Evolutionary conservation across 805 yeast genomes (phyloP).

Genomic region (Kuraishia cidri): DNA sequence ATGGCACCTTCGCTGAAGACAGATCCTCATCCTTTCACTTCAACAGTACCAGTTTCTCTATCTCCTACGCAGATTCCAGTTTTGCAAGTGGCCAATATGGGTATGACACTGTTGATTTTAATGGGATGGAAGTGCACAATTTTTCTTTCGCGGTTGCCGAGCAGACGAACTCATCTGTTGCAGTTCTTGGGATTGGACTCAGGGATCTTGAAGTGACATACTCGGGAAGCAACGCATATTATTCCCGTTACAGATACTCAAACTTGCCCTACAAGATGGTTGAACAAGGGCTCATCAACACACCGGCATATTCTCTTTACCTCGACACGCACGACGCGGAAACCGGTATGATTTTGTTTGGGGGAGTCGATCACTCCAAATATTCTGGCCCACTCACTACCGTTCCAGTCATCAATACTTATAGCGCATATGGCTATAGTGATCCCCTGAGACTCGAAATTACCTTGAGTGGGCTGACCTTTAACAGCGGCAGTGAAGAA

Average conservation of each 20-base stretch:
- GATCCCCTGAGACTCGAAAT: slow-evolving; percentile 39
- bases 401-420: slow-evolving; percentile 41
- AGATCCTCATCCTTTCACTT: slow-evolving; percentile 25
- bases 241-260: slow-evolving; percentile 30
- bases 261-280: slow-evolving; percentile 53
- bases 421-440: slow-evolving; percentile 18
- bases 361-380: slow-evolving; percentile 59
- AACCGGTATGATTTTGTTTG: slow-evolving; percentile 47
- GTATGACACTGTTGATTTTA: slow-evolving; percentile 43
- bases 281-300: slow-evolving; percentile 37
- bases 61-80: slow-evolving; percentile 39
- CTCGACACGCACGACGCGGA: slow-evolving; percentile 25
- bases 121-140: slow-evolving; percentile 29
- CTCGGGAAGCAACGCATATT: slow-evolving; percentile 7
- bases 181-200: slow-evolving; percentile 72
- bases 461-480: slow-evolving; percentile 30
- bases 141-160: slow-evolving; percentile 62
- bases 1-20: slow-evolving; percentile 38
- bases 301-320: slow-evolving; percentile 45
- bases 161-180: slow-evolving; percentile 42
- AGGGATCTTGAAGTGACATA: slow-evolving; percentile 43
- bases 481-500: slow-evolving; percentile 12
- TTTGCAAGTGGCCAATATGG: slow-evolving; percentile 50
- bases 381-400: slow-evolving; percentile 38
- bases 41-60: slow-evolving; percentile 31